phyloP scores from a whole-genome alignment of 768 basidiomycete genomes.

The Suillus placidus region DNA sequence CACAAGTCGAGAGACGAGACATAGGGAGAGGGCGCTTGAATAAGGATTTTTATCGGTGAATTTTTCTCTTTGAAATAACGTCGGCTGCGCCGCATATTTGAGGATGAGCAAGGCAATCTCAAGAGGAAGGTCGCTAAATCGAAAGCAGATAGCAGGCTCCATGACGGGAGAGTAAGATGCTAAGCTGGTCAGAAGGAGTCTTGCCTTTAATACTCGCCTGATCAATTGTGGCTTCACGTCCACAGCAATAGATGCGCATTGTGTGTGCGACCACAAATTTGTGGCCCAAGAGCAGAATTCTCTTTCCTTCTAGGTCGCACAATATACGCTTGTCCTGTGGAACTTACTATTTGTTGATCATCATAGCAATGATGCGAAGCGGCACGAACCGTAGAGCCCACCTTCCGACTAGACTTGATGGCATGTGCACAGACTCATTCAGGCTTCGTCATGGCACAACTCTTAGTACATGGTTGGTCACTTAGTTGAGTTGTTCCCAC shows the following conservation, averaged over 20 bases:
- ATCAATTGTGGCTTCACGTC: background rate
- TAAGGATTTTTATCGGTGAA: constrained; percentile 9
- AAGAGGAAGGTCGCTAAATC: constrained; percentile 31
- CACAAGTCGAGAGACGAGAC: constrained; percentile 36
- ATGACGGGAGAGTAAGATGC: background rate
- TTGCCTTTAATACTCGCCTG: background rate
- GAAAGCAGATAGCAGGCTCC: constrained; percentile 4
- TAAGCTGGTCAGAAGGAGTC: background rate
- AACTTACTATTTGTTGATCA: background rate
- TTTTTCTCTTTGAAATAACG: background rate
- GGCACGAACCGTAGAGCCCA: background rate
- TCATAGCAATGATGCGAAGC: background rate
- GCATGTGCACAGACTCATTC: too few relatives aligned
- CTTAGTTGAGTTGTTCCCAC: too few relatives aligned
- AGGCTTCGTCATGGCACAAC: too few relatives aligned
- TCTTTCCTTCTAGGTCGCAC: background rate
- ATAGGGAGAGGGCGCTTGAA: constrained; percentile 33
- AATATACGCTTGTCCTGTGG: background rate
- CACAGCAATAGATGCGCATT: too few relatives aligned
- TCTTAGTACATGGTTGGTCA: too few relatives aligned
- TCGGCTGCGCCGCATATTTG: constrained; percentile 31
- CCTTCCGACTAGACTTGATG: too few relatives aligned
- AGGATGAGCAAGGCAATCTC: constrained; percentile 41
- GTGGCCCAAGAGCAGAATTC: background rate
- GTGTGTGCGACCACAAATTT: background rate